A percentile compares a stretch with the other conserved stretches of the same genome.
phyloP scores from a whole-genome alignment of 208 protist genomes.

The Trypanosomatidae sp. region DNA sequence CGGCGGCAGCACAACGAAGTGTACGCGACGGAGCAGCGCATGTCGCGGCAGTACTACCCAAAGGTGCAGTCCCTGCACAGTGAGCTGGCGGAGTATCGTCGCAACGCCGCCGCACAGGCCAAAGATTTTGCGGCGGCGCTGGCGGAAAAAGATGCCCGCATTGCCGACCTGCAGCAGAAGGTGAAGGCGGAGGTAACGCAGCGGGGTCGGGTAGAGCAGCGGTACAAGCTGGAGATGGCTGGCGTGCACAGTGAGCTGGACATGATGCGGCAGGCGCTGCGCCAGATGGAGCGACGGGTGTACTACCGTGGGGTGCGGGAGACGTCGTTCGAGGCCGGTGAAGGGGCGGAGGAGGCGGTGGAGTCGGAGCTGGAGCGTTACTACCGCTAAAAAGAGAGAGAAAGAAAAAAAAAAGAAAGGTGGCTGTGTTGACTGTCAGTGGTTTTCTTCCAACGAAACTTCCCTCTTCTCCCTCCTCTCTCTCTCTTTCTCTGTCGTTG shows the following conservation, averaged over 20 bases:
- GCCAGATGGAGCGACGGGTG: slow-evolving; percentile 72
- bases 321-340: no score
- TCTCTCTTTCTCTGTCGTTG: no score
- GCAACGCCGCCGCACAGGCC: slow-evolving; percentile 6
- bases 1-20: slow-evolving; percentile 37
- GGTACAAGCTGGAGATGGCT: slow-evolving; percentile 56
- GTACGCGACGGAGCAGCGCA: slow-evolving; percentile 22
- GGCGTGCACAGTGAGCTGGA: slow-evolving; percentile 78
- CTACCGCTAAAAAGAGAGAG: slow-evolving; percentile 9
- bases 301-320: no score
- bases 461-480: no score
- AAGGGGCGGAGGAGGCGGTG: no score
- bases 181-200: slow-evolving; percentile 26
- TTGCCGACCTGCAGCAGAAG: slow-evolving; percentile 21
- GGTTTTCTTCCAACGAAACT: no score
- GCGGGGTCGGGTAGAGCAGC: slow-evolving; percentile 40
- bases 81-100: slow-evolving; percentile 29
- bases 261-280: slow-evolving; percentile 75
- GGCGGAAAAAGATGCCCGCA: slow-evolving; percentile 17
- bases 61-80: slow-evolving; percentile 42
- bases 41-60: slow-evolving; percentile 29
- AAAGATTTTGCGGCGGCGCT: slow-evolving; percentile 15
- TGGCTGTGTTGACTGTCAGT: no score
- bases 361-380: slow-evolving; percentile 28
- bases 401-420: no score